phyloP scores from a whole-genome alignment of 768 basidiomycete species.

The Grammothele lineata region DNA sequence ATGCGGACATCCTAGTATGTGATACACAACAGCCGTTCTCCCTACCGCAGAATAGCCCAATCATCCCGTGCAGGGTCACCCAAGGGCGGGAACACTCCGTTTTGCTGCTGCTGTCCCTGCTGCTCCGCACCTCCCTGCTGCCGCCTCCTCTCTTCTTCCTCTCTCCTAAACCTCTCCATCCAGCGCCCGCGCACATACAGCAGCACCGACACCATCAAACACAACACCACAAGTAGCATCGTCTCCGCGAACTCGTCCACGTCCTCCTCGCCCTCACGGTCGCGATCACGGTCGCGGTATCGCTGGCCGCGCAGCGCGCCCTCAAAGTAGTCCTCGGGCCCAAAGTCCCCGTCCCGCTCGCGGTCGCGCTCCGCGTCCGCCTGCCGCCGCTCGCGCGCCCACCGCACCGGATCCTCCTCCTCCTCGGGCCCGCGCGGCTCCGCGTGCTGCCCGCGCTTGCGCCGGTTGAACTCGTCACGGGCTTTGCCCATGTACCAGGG shows the following conservation, averaged over 20 bases:
- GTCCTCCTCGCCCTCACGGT: slow-evolving; percentile 31
- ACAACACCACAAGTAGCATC: slow-evolving; percentile 69
- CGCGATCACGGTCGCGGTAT: slow-evolving; percentile 43
- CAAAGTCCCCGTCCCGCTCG: slow-evolving; percentile 70
- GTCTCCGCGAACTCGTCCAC: slow-evolving; percentile 76
- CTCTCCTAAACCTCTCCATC: slow-evolving; percentile 65
- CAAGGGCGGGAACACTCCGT: slow-evolving; percentile 55
- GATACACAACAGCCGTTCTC: background rate
- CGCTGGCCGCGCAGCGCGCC: slow-evolving; percentile 51
- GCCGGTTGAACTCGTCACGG: slow-evolving; percentile 68
- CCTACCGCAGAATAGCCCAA: slow-evolving; percentile 55
- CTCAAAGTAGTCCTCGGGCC: slow-evolving; percentile 82
- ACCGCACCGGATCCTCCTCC: slow-evolving; percentile 78
- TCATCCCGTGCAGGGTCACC: slow-evolving; percentile 63
- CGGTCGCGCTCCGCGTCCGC: slow-evolving; percentile 42
- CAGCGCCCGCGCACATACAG: slow-evolving; percentile 79
- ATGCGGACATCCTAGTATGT: no score
- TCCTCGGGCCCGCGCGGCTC: slow-evolving; percentile 29
- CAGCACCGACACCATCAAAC: slow-evolving; percentile 66
- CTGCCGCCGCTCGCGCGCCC: slow-evolving; percentile 71
- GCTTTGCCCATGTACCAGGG: slow-evolving; percentile 84
- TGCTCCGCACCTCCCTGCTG: slow-evolving; percentile 24
- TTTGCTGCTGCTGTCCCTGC: slow-evolving; percentile 16
- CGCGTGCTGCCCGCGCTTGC: slow-evolving; percentile 39
- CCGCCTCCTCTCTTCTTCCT: slow-evolving; percentile 43